These are phyloP conservation scores for Hymenoscyphus repandus DNA, from an alignment of 2,329 filamentous ascomycete genomes.

Conservation along the genomic window DNA sequence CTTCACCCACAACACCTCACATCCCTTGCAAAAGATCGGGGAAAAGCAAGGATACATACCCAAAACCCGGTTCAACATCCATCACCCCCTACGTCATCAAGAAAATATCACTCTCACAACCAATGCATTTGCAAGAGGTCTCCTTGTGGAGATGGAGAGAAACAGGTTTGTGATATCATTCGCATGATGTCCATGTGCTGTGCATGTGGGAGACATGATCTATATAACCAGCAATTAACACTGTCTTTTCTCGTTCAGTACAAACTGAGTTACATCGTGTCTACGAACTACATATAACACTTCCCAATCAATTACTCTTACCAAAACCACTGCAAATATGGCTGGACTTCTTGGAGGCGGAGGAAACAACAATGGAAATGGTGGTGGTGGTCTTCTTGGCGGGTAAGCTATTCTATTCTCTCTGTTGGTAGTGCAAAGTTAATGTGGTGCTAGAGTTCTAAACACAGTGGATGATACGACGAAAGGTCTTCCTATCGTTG, in stretches of 20 bases:
- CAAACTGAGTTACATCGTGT: not conserved
- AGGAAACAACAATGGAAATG: slow-evolving; percentile 13
- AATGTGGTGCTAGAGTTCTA: slow-evolving; percentile 9
- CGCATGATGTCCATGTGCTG: not conserved
- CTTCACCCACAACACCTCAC: not conserved
- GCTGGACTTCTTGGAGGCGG: slow-evolving; percentile 38
- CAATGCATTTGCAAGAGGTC: too few species aligned
- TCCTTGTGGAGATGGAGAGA: too few species aligned
- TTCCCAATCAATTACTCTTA: not conserved
- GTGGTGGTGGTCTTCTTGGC: slow-evolving; percentile 16
- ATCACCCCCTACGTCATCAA: too few species aligned
- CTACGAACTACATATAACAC: not conserved
- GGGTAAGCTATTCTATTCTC: slow-evolving; percentile 5
- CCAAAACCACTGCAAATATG: slow-evolving; percentile 30
- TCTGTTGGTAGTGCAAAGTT: not conserved
- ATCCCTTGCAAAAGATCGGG: not conserved
- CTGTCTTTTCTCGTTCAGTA: not conserved
- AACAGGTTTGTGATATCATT: not conserved
- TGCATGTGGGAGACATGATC: not conserved
- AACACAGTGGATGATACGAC: slow-evolving; percentile 24
- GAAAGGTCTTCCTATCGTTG: slow-evolving; percentile 22
- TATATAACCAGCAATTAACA: not conserved
- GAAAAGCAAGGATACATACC: too few species aligned
- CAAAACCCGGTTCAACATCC: too few species aligned
- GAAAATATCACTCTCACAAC: not conserved